Conservation (phyloP, 108 stramenopile species). For the Cyclotella choctawhatcheeana region DNA sequence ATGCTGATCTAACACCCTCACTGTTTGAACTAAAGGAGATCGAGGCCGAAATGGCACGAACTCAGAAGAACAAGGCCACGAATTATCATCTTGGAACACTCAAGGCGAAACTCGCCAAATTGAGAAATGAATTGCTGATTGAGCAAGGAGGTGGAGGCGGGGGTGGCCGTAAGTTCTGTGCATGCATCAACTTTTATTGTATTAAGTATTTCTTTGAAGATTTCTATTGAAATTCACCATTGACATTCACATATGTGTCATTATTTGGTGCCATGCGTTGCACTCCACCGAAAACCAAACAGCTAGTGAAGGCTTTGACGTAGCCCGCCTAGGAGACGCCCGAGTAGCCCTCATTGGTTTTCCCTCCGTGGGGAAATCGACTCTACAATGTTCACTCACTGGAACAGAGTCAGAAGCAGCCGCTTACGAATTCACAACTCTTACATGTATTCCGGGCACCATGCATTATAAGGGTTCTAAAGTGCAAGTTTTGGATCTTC, state of each 20-base stretch:
- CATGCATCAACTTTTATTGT: too few relatives aligned
- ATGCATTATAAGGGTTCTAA: constrained; percentile 90
- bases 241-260: too few relatives aligned
- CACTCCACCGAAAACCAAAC: not conserved
- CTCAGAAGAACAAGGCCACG: constrained; percentile 91
- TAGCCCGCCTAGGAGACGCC: constrained; percentile 94
- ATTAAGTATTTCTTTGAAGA: too few relatives aligned
- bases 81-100: constrained; percentile 94
- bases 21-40: constrained; percentile 58
- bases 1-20: constrained; percentile 13
- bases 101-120: constrained; percentile 97
- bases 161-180: constrained; percentile 48
- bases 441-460: constrained; percentile 98
- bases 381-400: constrained; percentile 89
- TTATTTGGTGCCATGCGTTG: too few relatives aligned
- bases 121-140: constrained; percentile 93
- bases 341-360: constrained; percentile 98
- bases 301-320: constrained; percentile 91
- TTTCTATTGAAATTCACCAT: too few relatives aligned
- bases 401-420: constrained; percentile 94
- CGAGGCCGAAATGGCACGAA: constrained; percentile 97
- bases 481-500: constrained; percentile 98
- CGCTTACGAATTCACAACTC: constrained; percentile 96
- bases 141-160: constrained; percentile 86
- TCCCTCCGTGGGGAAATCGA: constrained; percentile 94